Conservation (phyloP, 2,329 filamentous ascomycete species). For the Botrytis squamosa region DNA sequence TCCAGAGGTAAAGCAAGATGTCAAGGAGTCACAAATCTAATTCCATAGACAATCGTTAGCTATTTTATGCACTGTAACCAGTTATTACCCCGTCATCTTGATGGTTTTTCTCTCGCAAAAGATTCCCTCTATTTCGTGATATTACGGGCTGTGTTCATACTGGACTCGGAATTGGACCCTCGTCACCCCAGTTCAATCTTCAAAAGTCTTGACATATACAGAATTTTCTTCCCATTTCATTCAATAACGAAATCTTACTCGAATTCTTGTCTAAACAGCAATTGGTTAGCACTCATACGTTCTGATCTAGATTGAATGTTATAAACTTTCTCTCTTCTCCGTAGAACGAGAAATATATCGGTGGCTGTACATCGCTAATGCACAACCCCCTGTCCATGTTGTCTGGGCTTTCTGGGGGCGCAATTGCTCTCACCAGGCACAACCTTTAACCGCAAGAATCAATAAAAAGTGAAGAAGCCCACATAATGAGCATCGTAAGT, state of each 20-base stretch:
- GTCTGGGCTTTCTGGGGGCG: neutral
- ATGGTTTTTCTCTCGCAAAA: neutral
- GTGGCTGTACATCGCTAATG: conserved; percentile 10
- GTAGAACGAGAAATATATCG: neutral
- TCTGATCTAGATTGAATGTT: neutral
- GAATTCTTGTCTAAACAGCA: neutral
- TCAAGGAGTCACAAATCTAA: neutral
- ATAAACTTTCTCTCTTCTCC: neutral
- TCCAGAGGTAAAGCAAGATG: neutral
- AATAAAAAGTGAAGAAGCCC: neutral
- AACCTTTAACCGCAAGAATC: neutral
- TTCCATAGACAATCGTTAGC: neutral
- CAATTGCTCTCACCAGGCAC: neutral
- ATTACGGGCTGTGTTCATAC: neutral
- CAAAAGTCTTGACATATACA: neutral
- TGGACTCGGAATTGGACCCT: neutral
- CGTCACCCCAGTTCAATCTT: neutral
- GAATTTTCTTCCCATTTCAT: neutral
- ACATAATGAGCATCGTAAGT: neutral
- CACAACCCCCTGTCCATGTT: neutral
- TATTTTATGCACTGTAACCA: neutral
- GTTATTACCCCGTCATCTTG: neutral
- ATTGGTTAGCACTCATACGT: neutral
- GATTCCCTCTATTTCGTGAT: neutral
- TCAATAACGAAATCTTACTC: accelerated